A percentile compares a stretch with the other conserved stretches of the same genome.
Evolutionary conservation across 768 basidiomycete genomes (phyloP).

Genomic region (Boletellus ananiceps): DNA sequence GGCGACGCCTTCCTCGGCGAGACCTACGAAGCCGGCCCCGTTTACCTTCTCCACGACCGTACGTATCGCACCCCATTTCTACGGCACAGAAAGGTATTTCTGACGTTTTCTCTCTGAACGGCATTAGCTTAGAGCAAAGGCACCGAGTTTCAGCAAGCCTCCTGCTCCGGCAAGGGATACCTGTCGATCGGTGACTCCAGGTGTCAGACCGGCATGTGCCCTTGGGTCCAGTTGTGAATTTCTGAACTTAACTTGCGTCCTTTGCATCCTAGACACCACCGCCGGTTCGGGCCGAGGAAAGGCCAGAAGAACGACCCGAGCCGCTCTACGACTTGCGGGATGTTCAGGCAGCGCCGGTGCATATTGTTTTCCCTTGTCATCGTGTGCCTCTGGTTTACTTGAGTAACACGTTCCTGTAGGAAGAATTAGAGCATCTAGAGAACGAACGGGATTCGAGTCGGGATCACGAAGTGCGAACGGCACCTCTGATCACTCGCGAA

Average conservation of each 20-base stretch:
- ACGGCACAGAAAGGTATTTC: too few species aligned
- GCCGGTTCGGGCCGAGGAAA: neutral
- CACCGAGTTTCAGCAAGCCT: neutral
- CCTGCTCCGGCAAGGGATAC: neutral
- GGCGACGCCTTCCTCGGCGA: too few species aligned
- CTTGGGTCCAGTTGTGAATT: neutral
- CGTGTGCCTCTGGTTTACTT: too few species aligned
- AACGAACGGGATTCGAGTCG: constrained; percentile 7
- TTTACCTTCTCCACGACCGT: too few species aligned
- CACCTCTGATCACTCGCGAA: constrained; percentile 46
- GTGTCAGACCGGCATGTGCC: neutral
- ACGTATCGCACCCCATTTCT: too few species aligned
- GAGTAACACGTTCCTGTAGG: neutral
- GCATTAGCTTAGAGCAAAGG: neutral
- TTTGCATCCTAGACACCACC: neutral
- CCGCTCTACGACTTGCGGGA: constrained; percentile 8
- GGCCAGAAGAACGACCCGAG: neutral
- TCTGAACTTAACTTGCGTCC: neutral
- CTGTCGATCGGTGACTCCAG: neutral
- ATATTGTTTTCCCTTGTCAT: neutral
- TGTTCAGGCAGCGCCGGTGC: constrained; percentile 1
- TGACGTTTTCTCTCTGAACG: too few species aligned
- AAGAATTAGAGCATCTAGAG: constrained; percentile 8
- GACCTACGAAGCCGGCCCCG: too few species aligned
- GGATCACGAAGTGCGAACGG: constrained; percentile 34